Base-by-base conservation (phyloP, 768 basidiomycete species). In the Mycena galopus region DNA sequence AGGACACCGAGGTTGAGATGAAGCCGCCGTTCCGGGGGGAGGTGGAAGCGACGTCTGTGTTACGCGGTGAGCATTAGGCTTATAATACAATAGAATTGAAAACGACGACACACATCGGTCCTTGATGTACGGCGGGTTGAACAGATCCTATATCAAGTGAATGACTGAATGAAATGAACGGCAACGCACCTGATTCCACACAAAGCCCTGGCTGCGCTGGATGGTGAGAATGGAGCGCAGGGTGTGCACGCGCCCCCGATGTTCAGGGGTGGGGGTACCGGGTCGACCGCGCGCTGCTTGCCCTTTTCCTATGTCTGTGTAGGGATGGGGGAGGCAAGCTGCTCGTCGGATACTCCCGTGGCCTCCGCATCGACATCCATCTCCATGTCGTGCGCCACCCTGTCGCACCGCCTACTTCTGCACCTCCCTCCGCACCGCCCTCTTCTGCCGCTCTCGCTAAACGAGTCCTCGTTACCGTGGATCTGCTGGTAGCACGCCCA, bases 401-500 rank as follows among this genome's bases (percentile, higher is more conserved):
- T 82, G 69, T 82, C 79, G n/a, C n/a, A 8, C 47, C 47, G 1
- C 79, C 50, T 74, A 74, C 69, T 70, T 79, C 78, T 72, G 78
- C 71, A 66, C 76, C 65, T 30, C 79, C 82, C 67, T 85, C 82
- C 42, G 7, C 42, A 17, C 16, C 42, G 42, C 19, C 42, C 42
- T 44, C 42, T 4, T 1, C 42, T 7, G 35, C 14, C 33, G 33
- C 57, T 59, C 21, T 88, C 53, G 55, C 50, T 55, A 3, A 32
- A 23, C 21, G 44, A 47, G 71, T 90, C 88, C 60, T 88, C 86
- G 79, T 88, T 89, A 82, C 86, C 90, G 73, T 91, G 92, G 81
- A 95, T 95, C 88, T 95, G 93, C 87, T 95, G 94, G 82, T 95
- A 95, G 87, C 93, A 95, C 14, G 93, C 93, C 94, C 94, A 95